Evolutionary conservation across 148 eudicot species (phyloP), one percentile per base, ranked within the genome.

Genomic region (Gaultheria prostrata): DNA sequence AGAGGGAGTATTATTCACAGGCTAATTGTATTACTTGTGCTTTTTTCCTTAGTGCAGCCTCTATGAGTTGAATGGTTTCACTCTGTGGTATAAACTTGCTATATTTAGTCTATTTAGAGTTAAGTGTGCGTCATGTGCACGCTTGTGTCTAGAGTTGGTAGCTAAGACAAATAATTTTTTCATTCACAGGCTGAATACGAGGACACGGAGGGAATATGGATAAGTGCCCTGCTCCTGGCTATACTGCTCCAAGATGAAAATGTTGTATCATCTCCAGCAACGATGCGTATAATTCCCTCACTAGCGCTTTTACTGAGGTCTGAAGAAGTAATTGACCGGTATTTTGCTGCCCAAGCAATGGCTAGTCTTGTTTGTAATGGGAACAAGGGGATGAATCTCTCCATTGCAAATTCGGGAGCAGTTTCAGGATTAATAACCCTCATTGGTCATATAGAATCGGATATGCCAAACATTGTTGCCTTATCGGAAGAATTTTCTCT

Each of bases 261-360:
- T 81, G 89, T 93, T 80, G 94, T 89, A 49, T 85, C 85, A 30
- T 87, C 90, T 51, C 91, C 94, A 26, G 85, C 86, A 53, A 86
- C 92, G 50, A 87, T 91, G 88, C 85, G 85, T 49, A 87, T 92
- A 63, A 89, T 95, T 69, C 92, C 94, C 67, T 87, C 87, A 74
- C 94, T 95, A 77, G 88, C 92, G 0, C 82, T 84, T 88, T 82
- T 95, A 76, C 87, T 95, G 85, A 93, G 88, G 84, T 91, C 95
- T 78, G 95, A 92, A 72, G 95, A 92, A 86, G 80, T 89, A 82
- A 87, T 89, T 77, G 93, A 90, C 88, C 88, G 90, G 81, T 93
- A 78, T 78, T 93, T 95, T 79, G 92, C 98, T 78, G 92, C 97
- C 83, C 98, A 95, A 80, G 98, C 97, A 78, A 89, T 93, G 89